phyloP scores from a whole-genome alignment of 345 rosid genomes.

The Bretschneidera sinensis region DNA sequence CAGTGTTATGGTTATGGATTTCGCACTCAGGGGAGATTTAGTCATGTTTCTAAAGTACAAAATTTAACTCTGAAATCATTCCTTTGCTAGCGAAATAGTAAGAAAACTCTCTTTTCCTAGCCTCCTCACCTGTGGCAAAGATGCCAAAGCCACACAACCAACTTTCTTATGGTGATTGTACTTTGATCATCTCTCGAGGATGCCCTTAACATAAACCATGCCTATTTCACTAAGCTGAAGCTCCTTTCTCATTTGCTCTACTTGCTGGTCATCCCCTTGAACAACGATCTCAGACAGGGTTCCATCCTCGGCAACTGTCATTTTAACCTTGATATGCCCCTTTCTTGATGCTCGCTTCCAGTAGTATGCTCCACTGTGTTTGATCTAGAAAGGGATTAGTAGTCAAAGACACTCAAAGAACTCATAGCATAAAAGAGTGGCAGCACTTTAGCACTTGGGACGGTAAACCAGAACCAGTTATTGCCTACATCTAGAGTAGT shows the following conservation, averaged over 20 bases:
- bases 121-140: too few species aligned
- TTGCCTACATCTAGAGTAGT: slow-evolving; percentile 81
- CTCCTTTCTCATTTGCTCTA: slow-evolving; percentile 85
- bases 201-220: slow-evolving; percentile 88
- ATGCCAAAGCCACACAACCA: too few species aligned
- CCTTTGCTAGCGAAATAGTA: too few species aligned
- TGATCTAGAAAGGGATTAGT: slow-evolving; percentile 11
- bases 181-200: slow-evolving; percentile 61
- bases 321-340: slow-evolving; percentile 84
- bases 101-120: too few species aligned
- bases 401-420: too few species aligned
- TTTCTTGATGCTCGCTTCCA: slow-evolving; percentile 90
- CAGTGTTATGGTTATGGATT: too few species aligned
- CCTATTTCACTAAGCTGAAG: slow-evolving; percentile 80
- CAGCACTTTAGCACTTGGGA: slow-evolving; percentile 81
- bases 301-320: slow-evolving; percentile 57
- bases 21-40: too few species aligned
- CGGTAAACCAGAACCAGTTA: slow-evolving; percentile 83
- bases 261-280: slow-evolving; percentile 93
- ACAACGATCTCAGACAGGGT: slow-evolving; percentile 57
- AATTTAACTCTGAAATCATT: too few species aligned
- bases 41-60: too few species aligned
- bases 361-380: slow-evolving; percentile 75
- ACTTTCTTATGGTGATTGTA: too few species aligned
- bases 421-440: too few species aligned